Percentiles rank a stretch among this genome's conserved stretches.
These are phyloP conservation scores for Syncephalastrum monosporum DNA, from an alignment of 371 early-diverging fungal genomes.

Conservation along the genomic window DNA sequence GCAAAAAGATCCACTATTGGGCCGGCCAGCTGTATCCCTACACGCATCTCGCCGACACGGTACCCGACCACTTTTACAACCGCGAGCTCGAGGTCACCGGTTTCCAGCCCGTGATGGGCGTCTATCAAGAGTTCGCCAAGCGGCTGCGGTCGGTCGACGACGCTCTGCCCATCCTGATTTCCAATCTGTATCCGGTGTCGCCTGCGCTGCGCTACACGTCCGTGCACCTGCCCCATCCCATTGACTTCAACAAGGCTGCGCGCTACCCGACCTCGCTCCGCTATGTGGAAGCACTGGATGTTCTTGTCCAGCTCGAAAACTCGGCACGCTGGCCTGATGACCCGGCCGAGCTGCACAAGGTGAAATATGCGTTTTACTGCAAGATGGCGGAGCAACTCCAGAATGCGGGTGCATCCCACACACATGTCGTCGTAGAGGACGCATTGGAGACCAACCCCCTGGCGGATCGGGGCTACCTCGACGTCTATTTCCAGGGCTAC, in stretches of 20 bases:
- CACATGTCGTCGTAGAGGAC: constrained; percentile 45
- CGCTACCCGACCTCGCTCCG: constrained; percentile 54
- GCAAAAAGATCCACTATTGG: constrained; percentile 59
- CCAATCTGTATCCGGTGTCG: constrained; percentile 64
- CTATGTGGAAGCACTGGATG: constrained; percentile 73
- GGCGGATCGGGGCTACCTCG: constrained; percentile 61
- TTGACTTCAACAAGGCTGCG: constrained; percentile 39
- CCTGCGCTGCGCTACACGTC: constrained; percentile 76
- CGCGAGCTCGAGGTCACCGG: constrained; percentile 45
- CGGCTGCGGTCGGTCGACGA: constrained; percentile 64
- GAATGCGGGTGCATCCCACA: constrained; percentile 48
- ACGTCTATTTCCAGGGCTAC: constrained; percentile 69
- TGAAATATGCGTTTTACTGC: constrained; percentile 87
- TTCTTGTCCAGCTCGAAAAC: constrained; percentile 80
- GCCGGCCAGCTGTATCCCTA: constrained; percentile 68
- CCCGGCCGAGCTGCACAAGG: constrained; percentile 79
- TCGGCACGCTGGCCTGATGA: constrained; percentile 92
- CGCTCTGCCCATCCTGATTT: constrained; percentile 76
- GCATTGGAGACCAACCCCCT: constrained; percentile 41
- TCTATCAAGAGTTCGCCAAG: constrained; percentile 70
- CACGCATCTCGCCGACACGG: constrained; percentile 47
- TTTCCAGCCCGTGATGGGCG: constrained; percentile 75
- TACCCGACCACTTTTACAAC: constrained; percentile 51
- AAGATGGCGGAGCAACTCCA: constrained; percentile 59
- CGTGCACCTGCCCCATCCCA: constrained; percentile 79